Evolutionary conservation across 2,329 filamentous ascomycete species (phyloP), one percentile per base, ranked within the genome.

Genomic region (Mycosphaerella sp.): DNA sequence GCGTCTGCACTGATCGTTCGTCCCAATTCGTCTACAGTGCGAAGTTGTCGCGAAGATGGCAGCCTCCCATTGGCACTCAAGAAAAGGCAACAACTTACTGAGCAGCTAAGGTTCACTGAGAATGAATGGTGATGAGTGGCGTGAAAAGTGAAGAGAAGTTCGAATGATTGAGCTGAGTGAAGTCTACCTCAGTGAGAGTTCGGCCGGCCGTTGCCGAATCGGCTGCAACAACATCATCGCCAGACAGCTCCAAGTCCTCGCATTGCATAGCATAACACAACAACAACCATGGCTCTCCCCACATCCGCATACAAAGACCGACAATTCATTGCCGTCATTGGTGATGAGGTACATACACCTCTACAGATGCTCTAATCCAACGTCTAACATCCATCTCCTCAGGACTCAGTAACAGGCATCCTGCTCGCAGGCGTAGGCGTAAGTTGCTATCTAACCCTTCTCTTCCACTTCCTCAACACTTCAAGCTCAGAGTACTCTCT

Each of bases 331-430:
- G 93, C 93, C 59, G 91, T 98, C 43, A 98, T 98, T 68, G 93
- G 93, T 46, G 93, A 98, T 71, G 93, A 98, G 82, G 93, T 88
- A 68, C 43, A 58, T 18, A 17, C 18, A 39, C 32, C 16, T 13
- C 3, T 6, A 5, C 2, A 28, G 6, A 12, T 12, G 6, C 16
- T 46, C 21, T 14, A 35, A 14, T 21, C 17, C 8, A 16, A 12
- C 17, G 12, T 21, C 40, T 48, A 37, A 49, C 34, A 7, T 16
- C 49, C 34, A 50, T 39, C 43, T 18, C 17, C 13, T 17, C 55
- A 98, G 93, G 88, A 94, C 74, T 95, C 93, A 42, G 90, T 97
- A 52, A 98, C 93, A 14, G 93, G 93, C 57, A 80, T 98, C 66
- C 81, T 98, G 47, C 86, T 98, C 58, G 93, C 93, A 49, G 93